Base-by-base conservation (phyloP, 768 basidiomycete species). In the Symmetrospora coprosmae region DNA sequence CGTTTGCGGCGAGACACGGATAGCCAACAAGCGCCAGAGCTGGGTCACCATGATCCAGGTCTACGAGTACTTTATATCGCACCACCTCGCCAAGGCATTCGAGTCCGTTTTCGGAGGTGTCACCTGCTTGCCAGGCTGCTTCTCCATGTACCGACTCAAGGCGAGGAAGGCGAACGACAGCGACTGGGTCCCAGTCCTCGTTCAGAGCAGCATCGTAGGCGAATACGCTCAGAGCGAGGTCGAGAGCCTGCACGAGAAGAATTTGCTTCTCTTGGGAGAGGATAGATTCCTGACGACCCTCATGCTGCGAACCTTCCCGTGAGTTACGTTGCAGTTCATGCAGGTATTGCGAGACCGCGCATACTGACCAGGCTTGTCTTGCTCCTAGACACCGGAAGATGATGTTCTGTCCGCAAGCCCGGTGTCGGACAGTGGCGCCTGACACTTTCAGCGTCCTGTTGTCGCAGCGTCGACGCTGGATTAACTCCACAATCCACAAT, bases 11-110 rank as follows among this genome's bases (percentile, higher is more conserved):
- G 94, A 99, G 73, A 99, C 94, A 4, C 84, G 92, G 25, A 94
- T 99, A 74, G 90, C 88, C 43, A 99, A 99, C 78, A 99, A 99
- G 71, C 85, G 90, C 23, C 82, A 89, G 63, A 90, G 89, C 21
- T 99, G 94, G 94, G 90, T 99, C 23, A 97, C 94, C 1, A 83
- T 85, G 48, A 99, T 99, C 68, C 94, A 99, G 72, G 92, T 97
- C 39, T 91, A 89, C 71, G 88, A 91, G 39, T 99, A 99, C 73
- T 99, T 96, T 74, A 97, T 99, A 70, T 96, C 91, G 35, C 94
- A 99, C 73, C 92, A 99, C 72, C 80, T 90, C 52, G 87, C 92
- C 63, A 99, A 99, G 73, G 91, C 88, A 6, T 99, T 99, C 74
- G 94, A 99, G 73, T 90, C 94, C 21, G 89, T 94, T 25, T 97